Percentiles rank a stretch among this genome's conserved stretches.
phyloP scores from a whole-genome alignment of 2,329 filamentous ascomycete genomes.

The Talaromyces sp. region DNA sequence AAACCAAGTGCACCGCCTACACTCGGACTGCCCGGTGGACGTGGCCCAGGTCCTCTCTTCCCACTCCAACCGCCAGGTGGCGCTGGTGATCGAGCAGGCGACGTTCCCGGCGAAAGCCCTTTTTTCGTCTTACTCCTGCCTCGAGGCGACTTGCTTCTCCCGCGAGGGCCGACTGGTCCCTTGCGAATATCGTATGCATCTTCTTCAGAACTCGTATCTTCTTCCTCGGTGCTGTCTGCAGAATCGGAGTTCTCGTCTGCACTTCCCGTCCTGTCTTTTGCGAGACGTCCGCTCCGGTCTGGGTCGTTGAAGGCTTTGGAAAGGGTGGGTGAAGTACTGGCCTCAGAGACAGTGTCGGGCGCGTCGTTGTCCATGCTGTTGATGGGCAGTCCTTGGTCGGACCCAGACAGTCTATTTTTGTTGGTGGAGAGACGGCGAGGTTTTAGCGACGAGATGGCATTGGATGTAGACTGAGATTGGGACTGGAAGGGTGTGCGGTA shows the following conservation, averaged over 20 bases:
- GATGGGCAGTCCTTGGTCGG: background rate
- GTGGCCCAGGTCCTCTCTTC: conserved; percentile 21
- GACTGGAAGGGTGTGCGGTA: background rate
- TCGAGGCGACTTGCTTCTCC: conserved; percentile 6
- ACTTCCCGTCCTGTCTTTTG: conserved; percentile 66
- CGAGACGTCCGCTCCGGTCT: conserved; percentile 53
- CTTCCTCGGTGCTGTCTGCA: conserved; percentile 65
- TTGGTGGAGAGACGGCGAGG: background rate
- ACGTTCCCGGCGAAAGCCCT: conserved; percentile 3
- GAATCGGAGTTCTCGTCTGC: conserved; percentile 51
- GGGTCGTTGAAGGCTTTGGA: conserved; percentile 4
- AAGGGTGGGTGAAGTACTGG: background rate
- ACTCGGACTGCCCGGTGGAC: conserved; percentile 16
- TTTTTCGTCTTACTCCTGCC: conserved; percentile 28
- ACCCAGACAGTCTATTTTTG: background rate
- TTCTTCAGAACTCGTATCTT: conserved; percentile 53
- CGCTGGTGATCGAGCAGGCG: conserved; percentile 12
- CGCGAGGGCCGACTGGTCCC: conserved; percentile 30
- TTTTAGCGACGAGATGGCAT: background rate
- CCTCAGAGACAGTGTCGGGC: background rate
- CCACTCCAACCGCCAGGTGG: conserved; percentile 34
- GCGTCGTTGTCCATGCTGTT: conserved; percentile 6
- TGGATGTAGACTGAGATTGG: background rate
- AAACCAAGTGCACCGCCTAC: conserved; percentile 53
- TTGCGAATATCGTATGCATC: conserved; percentile 49